These are phyloP conservation scores for Lenzites betulinus DNA, from an alignment of 768 basidiomycete species.

Conservation along the genomic window DNA sequence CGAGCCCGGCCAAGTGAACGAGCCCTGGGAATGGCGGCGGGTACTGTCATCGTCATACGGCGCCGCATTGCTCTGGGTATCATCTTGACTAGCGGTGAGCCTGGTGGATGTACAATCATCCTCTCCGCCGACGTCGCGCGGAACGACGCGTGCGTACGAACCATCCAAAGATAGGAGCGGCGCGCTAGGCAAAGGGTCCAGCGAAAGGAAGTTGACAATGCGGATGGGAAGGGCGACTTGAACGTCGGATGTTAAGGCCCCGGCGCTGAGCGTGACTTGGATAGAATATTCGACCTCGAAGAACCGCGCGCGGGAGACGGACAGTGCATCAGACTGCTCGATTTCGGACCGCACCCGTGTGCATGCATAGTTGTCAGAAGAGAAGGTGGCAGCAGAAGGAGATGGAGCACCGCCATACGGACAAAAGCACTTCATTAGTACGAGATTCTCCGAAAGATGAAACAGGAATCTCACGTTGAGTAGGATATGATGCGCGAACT, in stretches of 20 bases:
- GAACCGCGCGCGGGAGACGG: slow-evolving; percentile 66
- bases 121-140: background rate
- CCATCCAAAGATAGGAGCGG: slow-evolving; percentile 19
- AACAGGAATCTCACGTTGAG: slow-evolving; percentile 63
- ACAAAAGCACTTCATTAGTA: background rate
- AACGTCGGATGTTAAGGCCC: slow-evolving; percentile 61
- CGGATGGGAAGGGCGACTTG: slow-evolving; percentile 72
- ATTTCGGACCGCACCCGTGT: background rate
- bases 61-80: background rate
- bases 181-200: slow-evolving; percentile 70
- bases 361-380: background rate
- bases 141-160: slow-evolving; percentile 15
- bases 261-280: slow-evolving; percentile 62
- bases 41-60: background rate
- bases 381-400: background rate
- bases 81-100: background rate
- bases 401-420: too few species aligned
- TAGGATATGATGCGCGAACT: slow-evolving; percentile 69
- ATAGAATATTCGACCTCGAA: slow-evolving; percentile 79
- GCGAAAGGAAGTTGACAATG: slow-evolving; percentile 81
- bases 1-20: background rate
- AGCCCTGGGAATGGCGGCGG: background rate
- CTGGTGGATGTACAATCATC: too few species aligned
- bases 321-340: slow-evolving; percentile 72
- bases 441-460: background rate